Conservation (phyloP, 352 stramenopile genomes). For the Phytopythium delawarense region DNA sequence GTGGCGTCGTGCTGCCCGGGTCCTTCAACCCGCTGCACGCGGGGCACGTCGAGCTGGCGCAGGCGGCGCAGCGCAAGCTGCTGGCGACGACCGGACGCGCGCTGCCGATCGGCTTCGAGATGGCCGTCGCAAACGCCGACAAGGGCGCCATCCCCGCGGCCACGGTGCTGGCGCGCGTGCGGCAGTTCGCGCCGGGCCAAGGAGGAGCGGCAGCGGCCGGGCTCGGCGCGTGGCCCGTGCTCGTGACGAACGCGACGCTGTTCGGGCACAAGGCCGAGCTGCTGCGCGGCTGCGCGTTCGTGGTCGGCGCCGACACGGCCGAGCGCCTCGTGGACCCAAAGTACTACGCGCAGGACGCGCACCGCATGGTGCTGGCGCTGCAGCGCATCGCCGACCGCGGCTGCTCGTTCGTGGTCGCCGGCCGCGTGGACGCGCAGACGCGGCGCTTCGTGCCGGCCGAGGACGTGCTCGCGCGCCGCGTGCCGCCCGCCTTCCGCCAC, state of each 20-base stretch:
- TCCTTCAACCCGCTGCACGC: constrained; percentile 85
- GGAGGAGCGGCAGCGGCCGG: not conserved
- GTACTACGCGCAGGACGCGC: constrained; percentile 80
- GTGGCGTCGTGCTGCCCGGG: constrained; percentile 61
- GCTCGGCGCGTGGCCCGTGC: constrained; percentile 47
- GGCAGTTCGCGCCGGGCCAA: constrained; percentile 34
- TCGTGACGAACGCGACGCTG: constrained; percentile 74
- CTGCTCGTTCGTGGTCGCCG: constrained; percentile 87
- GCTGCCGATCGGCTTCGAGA: constrained; percentile 62
- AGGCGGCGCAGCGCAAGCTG: constrained; percentile 40
- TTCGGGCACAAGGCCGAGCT: constrained; percentile 84
- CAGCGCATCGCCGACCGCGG: constrained; percentile 49
- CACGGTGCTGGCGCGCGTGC: constrained; percentile 37
- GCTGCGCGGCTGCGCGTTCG: constrained; percentile 70
- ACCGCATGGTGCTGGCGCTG: constrained; percentile 75
- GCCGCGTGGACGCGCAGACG: constrained; percentile 52
- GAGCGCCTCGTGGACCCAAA: constrained; percentile 87
- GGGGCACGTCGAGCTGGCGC: constrained; percentile 60
- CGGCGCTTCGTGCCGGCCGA: constrained; percentile 54
- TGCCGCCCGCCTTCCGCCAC: constrained; percentile 44
- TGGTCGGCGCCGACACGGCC: constrained; percentile 89
- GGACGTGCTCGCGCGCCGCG: constrained; percentile 37
- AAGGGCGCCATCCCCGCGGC: constrained; percentile 55
- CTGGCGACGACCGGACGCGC: constrained; percentile 19
- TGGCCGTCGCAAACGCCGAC: constrained; percentile 75